Evolutionary conservation across 164 flowering plant genomes (phyloP).

Genomic region (Chloranthus sessilifolius): DNA sequence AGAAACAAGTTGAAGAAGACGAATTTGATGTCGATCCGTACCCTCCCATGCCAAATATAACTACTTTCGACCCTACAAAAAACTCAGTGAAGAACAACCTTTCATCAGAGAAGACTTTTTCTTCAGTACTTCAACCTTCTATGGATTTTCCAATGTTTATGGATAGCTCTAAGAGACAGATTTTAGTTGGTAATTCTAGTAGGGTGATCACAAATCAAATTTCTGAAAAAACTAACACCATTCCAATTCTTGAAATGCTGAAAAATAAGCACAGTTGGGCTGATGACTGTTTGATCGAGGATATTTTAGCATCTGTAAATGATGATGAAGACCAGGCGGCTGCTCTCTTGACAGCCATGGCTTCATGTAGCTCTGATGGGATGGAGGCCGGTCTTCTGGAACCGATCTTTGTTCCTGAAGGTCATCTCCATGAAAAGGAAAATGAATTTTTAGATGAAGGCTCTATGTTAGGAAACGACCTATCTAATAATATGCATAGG

Average conservation of each 20-base stretch:
- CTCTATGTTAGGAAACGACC: conserved; percentile 4
- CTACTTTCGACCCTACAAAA: conserved; percentile 11
- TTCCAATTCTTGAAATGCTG: conserved; percentile 29
- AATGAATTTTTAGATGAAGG: conserved; percentile 1
- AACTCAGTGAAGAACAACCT: conserved; percentile 5
- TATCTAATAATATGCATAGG: not conserved
- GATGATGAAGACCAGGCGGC: conserved; percentile 49
- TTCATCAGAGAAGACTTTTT: conserved; percentile 36
- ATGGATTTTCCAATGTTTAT: conserved; percentile 16
- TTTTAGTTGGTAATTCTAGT: conserved; percentile 13
- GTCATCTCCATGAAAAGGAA: not conserved
- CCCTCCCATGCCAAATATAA: conserved; percentile 36
- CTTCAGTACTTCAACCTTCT: conserved; percentile 35
- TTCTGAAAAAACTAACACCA: conserved; percentile 7
- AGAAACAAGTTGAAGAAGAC: conserved; percentile 27
- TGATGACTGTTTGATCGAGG: conserved; percentile 59
- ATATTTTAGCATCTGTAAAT: conserved; percentile 53
- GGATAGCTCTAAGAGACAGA: conserved; percentile 4
- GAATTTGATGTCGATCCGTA: conserved; percentile 34
- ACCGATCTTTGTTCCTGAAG: not conserved
- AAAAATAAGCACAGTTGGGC: conserved; percentile 59
- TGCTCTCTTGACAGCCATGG: conserved; percentile 50
- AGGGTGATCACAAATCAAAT: conserved; percentile 2
- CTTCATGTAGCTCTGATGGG: conserved; percentile 17
- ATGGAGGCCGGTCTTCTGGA: conserved; percentile 5